phyloP scores from a whole-genome alignment of 495 filamentous ascomycete genomes.

The Daldinia bambusicola region DNA sequence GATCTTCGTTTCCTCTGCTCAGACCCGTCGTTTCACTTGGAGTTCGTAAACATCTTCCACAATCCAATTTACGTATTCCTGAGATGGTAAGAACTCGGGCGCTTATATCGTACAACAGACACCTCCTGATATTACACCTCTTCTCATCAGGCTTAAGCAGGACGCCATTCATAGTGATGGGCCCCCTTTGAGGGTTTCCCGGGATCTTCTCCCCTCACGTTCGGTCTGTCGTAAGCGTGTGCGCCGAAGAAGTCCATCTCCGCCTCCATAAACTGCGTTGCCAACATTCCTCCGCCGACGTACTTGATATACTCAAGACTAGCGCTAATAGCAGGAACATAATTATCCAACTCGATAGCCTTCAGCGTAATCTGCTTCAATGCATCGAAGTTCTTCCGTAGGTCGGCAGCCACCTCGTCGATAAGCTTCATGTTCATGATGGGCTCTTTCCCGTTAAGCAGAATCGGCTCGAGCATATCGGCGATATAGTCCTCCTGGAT shows the following conservation, averaged over 20 bases:
- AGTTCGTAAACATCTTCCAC: no score
- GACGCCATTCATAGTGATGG: constrained; percentile 69
- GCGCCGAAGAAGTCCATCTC: constrained; percentile 82
- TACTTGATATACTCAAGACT: constrained; percentile 79
- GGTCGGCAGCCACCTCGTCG: constrained; percentile 61
- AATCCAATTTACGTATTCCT: no score
- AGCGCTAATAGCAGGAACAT: constrained; percentile 70
- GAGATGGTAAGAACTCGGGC: no score
- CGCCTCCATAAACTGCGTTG: constrained; percentile 79
- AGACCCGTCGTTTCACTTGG: no score
- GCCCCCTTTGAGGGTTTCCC: constrained; percentile 61
- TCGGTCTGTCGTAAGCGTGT: constrained; percentile 70
- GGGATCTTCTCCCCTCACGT: constrained; percentile 49
- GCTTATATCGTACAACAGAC: no score
- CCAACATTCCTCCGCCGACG: constrained; percentile 52
- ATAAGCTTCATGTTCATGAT: constrained; percentile 49
- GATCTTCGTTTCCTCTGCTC: no score
- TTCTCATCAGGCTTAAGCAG: constrained; percentile 43
- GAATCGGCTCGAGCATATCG: constrained; percentile 61
- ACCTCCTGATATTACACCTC: no score
- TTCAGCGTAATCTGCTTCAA: constrained; percentile 69
- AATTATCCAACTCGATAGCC: constrained; percentile 68
- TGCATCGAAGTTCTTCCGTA: constrained; percentile 60
- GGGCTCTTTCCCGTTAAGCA: constrained; percentile 24
- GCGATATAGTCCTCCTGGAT: constrained; percentile 75